Conservation (phyloP, 495 filamentous ascomycete species). For the Podospora comata region DNA sequence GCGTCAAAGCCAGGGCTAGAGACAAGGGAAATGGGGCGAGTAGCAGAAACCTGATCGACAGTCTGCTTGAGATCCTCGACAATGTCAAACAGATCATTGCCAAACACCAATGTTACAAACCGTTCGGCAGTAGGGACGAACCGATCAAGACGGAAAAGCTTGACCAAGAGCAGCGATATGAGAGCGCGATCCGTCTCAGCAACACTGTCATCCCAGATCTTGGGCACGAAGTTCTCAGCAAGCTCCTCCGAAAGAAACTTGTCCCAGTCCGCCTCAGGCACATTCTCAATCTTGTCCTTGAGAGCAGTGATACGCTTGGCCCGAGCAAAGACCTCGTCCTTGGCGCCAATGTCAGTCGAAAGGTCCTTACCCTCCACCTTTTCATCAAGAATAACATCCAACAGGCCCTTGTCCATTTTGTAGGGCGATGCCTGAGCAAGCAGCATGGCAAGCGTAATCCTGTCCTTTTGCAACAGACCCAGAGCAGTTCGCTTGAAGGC, state of each 20-base stretch:
- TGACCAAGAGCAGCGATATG: constrained; percentile 80
- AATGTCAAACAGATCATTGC: constrained; percentile 73
- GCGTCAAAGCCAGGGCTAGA: constrained; percentile 97
- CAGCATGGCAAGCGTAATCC: constrained; percentile 91
- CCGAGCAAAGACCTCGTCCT: constrained; percentile 64
- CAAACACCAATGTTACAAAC: constrained; percentile 87
- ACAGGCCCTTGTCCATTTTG: constrained; percentile 83
- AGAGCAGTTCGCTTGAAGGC: constrained; percentile 88
- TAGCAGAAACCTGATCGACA: constrained; percentile 77
- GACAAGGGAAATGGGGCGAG: constrained; percentile 82
- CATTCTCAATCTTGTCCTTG: constrained; percentile 64
- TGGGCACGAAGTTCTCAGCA: constrained; percentile 82
- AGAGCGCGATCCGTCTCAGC: constrained; percentile 72
- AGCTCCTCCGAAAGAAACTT: constrained; percentile 79
- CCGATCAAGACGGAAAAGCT: constrained; percentile 90
- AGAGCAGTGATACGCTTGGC: constrained; percentile 68
- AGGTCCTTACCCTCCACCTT: constrained; percentile 72
- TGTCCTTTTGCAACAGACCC: constrained; percentile 90
- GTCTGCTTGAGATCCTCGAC: constrained; percentile 82
- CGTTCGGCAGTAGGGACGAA: constrained; percentile 89
- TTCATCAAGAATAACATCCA: constrained; percentile 82
- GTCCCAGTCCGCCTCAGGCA: constrained; percentile 67
- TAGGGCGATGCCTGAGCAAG: constrained; percentile 91
- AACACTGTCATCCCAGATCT: constrained; percentile 65
- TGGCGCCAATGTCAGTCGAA: constrained; percentile 61